Base-by-base conservation (phyloP, 2,329 filamentous ascomycete species). In the Tolypocladium tundrense region DNA sequence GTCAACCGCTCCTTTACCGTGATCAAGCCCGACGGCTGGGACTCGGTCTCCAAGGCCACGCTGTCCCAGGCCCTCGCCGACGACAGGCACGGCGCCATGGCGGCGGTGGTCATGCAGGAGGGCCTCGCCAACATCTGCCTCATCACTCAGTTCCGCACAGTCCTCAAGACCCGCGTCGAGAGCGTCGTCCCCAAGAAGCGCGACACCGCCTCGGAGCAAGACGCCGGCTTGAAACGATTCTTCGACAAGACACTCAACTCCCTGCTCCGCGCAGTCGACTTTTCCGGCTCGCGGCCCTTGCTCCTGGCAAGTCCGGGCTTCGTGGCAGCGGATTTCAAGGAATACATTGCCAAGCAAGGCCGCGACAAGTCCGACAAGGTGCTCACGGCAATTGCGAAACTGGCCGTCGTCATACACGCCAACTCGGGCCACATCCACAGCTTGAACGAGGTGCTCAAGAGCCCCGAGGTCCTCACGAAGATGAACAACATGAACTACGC, bases 91-190 rank as follows among this genome's bases (percentile, higher is more conserved):
- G 91, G 91, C 1, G 88, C 93, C 61, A 81, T 96, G 21, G 90
- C 91, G 57, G 93, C 94, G 0, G 87, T 97, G 1, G 89, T 97
- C 31, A 93, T 99, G 88, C 90, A 96, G 66, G 93, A 97, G 67
- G 88, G 89, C 19, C 72, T 89, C 19, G 88, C 90, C 58, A 91
- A 92, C 70, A 88, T 94, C 62, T 93, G 89, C 71, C 79, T 92
- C 27, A 88, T 94, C 57, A 92, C 88, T 3, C 86, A 91, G 67
- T 86, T 88, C 70, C 88, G 90, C 64, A 93, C 89, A 4, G 81
- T 93, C 35, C 73, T 91, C 58, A 87, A 89, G 64, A 69, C 72
- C 54, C 67, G 71, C 31, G 68, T 94, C 39, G 87, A 91, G 71
- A 79, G 81, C 62, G 73, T 79, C 33, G 80, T 91, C 56, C 83